Conservation (phyloP, 1,284 basidiomycete species). For the Ceratobasidium sp. region DNA sequence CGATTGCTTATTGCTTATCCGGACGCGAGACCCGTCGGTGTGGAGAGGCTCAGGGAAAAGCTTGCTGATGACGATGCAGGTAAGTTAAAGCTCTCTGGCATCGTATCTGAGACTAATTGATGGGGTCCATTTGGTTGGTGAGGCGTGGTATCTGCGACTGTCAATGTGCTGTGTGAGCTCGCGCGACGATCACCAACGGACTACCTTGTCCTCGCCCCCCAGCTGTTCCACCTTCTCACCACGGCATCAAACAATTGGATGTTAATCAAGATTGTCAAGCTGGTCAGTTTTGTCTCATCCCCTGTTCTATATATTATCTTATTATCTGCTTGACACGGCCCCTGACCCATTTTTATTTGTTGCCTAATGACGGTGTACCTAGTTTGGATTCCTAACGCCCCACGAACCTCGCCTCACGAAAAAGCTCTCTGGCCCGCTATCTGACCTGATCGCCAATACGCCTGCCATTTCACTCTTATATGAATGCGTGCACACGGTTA, state of each 20-base stretch:
- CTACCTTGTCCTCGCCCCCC: constrained; percentile 89
- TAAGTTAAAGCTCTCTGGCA: constrained; percentile 55
- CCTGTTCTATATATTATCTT: constrained; percentile 4
- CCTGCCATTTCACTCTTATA: constrained; percentile 96
- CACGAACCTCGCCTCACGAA: constrained; percentile 93
- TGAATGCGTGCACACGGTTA: constrained; percentile 98
- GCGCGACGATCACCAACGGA: constrained; percentile 82
- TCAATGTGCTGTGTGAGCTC: constrained; percentile 96
- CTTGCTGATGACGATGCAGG: constrained; percentile 88
- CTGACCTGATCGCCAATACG: constrained; percentile 94
- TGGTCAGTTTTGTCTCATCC: constrained; percentile 67
- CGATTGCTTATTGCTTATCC: constrained; percentile 85
- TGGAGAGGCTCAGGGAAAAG: constrained; percentile 83
- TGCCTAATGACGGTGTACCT: constrained; percentile 24
- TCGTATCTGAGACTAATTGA: constrained; percentile 11
- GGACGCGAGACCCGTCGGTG: constrained; percentile 76
- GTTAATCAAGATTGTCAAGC: constrained; percentile 98
- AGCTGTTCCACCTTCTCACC: constrained; percentile 94
- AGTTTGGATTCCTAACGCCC: constrained; percentile 94
- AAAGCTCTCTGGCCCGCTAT: constrained; percentile 94
- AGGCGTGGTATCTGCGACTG: constrained; percentile 93
- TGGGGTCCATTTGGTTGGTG: constrained; percentile 4
- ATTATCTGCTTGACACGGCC: constrained; percentile 38
- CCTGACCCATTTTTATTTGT: constrained; percentile 41
- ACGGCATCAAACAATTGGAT: constrained; percentile 99